phyloP scores from a whole-genome alignment of 1,284 basidiomycete genomes.

The Fomitopsis palustris region DNA sequence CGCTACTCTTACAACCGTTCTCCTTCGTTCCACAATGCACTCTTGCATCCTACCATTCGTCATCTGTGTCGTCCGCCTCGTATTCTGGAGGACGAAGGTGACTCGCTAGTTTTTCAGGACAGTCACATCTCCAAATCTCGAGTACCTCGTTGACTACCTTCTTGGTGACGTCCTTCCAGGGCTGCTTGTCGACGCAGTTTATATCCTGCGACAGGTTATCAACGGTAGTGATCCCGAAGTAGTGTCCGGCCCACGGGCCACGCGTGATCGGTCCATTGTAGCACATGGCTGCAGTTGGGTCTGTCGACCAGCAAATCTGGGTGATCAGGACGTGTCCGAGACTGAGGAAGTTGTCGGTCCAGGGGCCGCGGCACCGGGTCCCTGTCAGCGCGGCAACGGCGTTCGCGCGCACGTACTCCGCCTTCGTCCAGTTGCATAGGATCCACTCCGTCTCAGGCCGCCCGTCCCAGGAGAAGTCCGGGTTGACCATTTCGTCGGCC shows the following conservation, averaged over 20 bases:
- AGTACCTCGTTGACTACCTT: conserved; percentile 1
- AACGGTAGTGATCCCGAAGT: conserved; percentile 27
- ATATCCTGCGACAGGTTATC: conserved; percentile 1
- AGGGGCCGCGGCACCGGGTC: background rate
- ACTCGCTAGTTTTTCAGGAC: background rate
- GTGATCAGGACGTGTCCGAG: conserved; percentile 14
- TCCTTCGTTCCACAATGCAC: too few species aligned
- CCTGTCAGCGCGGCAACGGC: background rate
- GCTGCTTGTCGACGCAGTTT: background rate
- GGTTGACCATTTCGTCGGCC: background rate
- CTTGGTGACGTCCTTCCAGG: conserved; percentile 15
- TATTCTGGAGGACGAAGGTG: background rate
- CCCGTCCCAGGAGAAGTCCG: background rate
- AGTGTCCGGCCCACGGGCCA: conserved; percentile 23
- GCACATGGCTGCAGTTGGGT: conserved; percentile 1
- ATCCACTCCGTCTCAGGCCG: background rate
- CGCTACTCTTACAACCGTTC: too few species aligned
- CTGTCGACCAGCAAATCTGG: conserved; percentile 15
- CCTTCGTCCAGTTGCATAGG: background rate
- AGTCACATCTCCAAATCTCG: background rate
- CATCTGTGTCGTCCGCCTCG: background rate
- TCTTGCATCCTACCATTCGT: too few species aligned
- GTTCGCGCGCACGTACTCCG: background rate
- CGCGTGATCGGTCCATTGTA: conserved; percentile 1
- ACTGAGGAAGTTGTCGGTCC: background rate